These are phyloP conservation scores for Rhizopogon vesiculosus DNA, from an alignment of 768 basidiomycete species.

Conservation along the genomic window DNA sequence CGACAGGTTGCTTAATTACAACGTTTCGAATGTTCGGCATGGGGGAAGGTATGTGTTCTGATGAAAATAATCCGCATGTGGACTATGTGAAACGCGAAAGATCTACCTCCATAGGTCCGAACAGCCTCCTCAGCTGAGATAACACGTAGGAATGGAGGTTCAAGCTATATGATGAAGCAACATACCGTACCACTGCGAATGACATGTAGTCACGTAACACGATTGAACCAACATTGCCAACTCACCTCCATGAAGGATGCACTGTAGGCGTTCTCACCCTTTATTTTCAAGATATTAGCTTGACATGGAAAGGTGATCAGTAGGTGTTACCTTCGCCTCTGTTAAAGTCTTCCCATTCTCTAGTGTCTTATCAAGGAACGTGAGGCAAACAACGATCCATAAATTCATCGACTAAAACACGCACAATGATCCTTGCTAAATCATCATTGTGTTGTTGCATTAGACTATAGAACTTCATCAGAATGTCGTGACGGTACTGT, in stretches of 20 bases:
- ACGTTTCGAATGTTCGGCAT: conserved; percentile 70
- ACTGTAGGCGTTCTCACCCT: conserved; percentile 84
- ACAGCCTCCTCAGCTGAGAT: conserved; percentile 83
- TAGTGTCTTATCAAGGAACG: conserved; percentile 52
- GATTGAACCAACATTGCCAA: conserved; percentile 6
- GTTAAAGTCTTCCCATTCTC: conserved; percentile 93
- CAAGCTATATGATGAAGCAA: not conserved
- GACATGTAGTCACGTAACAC: conserved; percentile 4
- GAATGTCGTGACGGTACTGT: conserved; percentile 77
- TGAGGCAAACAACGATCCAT: conserved; percentile 5
- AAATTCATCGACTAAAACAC: conserved; percentile 19
- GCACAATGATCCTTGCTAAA: conserved; percentile 77
- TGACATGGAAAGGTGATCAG: not conserved
- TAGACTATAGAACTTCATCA: conserved; percentile 72
- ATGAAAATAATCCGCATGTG: not conserved
- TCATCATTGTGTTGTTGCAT: conserved; percentile 87
- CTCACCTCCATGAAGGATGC: conserved; percentile 79
- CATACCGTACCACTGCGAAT: conserved; percentile 74
- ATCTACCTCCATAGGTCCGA: conserved; percentile 80
- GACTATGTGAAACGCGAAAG: not conserved
- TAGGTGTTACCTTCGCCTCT: conserved; percentile 63
- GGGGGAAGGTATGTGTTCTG: conserved; percentile 81
- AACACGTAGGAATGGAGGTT: not conserved
- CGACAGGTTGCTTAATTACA: conserved; percentile 90
- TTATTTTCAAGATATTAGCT: not conserved